Evolutionary conservation across 495 filamentous ascomycete species (phyloP).

Genomic region (Achaetomiella virescens): DNA sequence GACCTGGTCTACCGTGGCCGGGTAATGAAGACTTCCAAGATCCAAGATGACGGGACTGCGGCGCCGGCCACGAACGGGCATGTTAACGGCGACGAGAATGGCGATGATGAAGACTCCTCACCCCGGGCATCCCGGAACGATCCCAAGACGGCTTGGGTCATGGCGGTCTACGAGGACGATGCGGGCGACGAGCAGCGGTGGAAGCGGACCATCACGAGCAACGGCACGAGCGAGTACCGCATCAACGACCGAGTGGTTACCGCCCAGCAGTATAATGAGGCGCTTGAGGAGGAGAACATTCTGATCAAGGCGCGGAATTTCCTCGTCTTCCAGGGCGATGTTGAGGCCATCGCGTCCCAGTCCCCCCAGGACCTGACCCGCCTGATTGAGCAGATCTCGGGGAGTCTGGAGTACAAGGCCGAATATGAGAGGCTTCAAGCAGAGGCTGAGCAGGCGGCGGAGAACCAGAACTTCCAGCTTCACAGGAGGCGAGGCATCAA

Average conservation of each 20-base stretch:
- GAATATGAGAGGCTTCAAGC: slow-evolving; percentile 87
- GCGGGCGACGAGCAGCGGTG: slow-evolving; percentile 91
- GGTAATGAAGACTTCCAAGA: slow-evolving; percentile 83
- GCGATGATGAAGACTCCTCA: slow-evolving; percentile 54
- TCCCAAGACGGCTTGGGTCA: slow-evolving; percentile 93
- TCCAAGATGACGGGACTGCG: slow-evolving; percentile 77
- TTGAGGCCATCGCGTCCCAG: slow-evolving; percentile 95
- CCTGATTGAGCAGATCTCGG: slow-evolving; percentile 94
- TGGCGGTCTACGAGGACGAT: slow-evolving; percentile 98
- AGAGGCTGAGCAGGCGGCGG: slow-evolving; percentile 77
- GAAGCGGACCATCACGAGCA: slow-evolving; percentile 88
- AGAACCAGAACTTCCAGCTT: slow-evolving; percentile 81
- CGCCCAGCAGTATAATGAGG: slow-evolving; percentile 88
- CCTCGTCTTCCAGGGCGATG: slow-evolving; percentile 96
- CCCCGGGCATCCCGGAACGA: slow-evolving; percentile 55
- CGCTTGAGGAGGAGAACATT: slow-evolving; percentile 89
- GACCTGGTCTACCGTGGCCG: slow-evolving; percentile 96
- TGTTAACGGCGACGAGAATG: slow-evolving; percentile 45
- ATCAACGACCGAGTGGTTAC: slow-evolving; percentile 90
- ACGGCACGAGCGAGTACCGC: slow-evolving; percentile 87
- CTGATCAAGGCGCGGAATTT: slow-evolving; percentile 97
- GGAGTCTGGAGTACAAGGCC: slow-evolving; percentile 88
- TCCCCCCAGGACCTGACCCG: slow-evolving; percentile 90
- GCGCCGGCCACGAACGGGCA: slow-evolving; percentile 51
- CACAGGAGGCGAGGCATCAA: slow-evolving; percentile 90